phyloP scores from a whole-genome alignment of 2,329 filamentous ascomycete genomes.

The Trematosphaeria pertusa region DNA sequence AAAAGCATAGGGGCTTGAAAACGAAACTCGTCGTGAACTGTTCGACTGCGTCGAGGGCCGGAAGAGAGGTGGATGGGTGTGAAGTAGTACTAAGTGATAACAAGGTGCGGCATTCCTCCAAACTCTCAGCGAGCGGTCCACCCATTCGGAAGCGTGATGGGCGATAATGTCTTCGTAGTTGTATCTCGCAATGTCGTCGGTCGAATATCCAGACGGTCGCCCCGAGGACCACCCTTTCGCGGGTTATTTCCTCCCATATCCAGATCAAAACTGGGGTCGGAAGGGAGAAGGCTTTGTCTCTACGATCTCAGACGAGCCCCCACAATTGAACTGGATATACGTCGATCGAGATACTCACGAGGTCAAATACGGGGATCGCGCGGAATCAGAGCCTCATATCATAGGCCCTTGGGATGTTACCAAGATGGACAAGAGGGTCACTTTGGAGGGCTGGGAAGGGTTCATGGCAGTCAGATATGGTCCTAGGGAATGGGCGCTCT shows the following conservation, averaged over 20 bases:
- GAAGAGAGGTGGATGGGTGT: slow-evolving; percentile 49
- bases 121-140: slow-evolving; percentile 4
- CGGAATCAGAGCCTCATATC: slow-evolving; percentile 29
- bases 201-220: slow-evolving; percentile 20
- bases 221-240: slow-evolving; percentile 56
- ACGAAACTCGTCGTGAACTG: slow-evolving; percentile 53
- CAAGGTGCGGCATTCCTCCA: slow-evolving; percentile 39
- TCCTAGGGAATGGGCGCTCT: slow-evolving; percentile 33
- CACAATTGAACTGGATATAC: slow-evolving; percentile 39
- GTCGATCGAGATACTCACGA: slow-evolving; percentile 33
- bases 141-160: background rate
- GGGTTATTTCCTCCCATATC: slow-evolving; percentile 64
- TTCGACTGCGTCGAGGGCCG: slow-evolving; percentile 47
- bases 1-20: slow-evolving; percentile 55
- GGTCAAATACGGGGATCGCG: slow-evolving; percentile 32
- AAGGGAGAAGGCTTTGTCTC: slow-evolving; percentile 57
- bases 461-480: slow-evolving; percentile 34
- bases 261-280: slow-evolving; percentile 52
- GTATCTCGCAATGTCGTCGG: slow-evolving; percentile 22
- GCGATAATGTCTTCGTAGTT: slow-evolving; percentile 13
- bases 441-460: slow-evolving; percentile 35
- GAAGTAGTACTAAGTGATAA: slow-evolving; percentile 50
- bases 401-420: slow-evolving; percentile 36
- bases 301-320: slow-evolving; percentile 54
- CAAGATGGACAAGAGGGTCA: slow-evolving; percentile 27